A percentile compares a stretch with the other conserved stretches of the same genome.
These are phyloP conservation scores for Xylaria intraflava DNA, from an alignment of 495 filamentous ascomycete genomes.

Conservation along the genomic window DNA sequence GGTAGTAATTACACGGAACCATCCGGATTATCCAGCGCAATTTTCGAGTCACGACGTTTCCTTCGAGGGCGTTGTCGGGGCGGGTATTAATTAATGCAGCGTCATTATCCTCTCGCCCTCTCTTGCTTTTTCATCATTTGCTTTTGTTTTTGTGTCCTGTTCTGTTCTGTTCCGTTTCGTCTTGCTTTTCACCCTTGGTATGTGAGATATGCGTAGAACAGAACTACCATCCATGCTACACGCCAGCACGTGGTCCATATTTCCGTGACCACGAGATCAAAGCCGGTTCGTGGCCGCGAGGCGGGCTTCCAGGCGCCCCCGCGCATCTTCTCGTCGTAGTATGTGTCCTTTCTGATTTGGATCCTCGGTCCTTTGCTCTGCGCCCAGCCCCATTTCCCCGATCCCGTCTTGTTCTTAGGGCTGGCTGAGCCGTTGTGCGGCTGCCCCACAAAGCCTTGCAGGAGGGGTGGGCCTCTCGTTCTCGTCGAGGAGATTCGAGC, in stretches of 20 bases:
- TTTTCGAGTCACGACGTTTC: too few relatives aligned
- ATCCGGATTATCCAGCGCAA: too few relatives aligned
- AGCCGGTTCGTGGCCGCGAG: conserved; percentile 9
- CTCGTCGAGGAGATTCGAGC: conserved; percentile 17
- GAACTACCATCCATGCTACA: conserved; percentile 40
- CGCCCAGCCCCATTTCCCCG: conserved; percentile 35
- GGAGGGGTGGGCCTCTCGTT: conserved; percentile 17
- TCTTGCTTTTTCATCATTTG: background rate
- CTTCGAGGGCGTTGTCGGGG: too few relatives aligned
- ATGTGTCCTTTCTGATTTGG: conserved; percentile 35
- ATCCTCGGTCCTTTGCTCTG: conserved; percentile 33
- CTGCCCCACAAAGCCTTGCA: conserved; percentile 1
- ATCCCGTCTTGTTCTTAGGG: conserved; percentile 9
- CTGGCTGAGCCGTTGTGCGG: conserved; percentile 9
- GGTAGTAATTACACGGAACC: background rate
- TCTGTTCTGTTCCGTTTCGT: background rate
- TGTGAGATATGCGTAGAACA: conserved; percentile 35
- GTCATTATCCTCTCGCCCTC: background rate
- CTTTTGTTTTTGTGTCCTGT: background rate
- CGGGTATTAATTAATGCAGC: too few relatives aligned
- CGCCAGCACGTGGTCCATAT: conserved; percentile 42
- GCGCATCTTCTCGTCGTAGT: conserved; percentile 31
- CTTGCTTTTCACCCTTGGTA: conserved; percentile 35
- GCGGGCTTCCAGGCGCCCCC: conserved; percentile 17
- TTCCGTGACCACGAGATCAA: conserved; percentile 30